Conservation (phyloP, 1,284 basidiomycete genomes). For the Cryptococcus floricola region DNA sequence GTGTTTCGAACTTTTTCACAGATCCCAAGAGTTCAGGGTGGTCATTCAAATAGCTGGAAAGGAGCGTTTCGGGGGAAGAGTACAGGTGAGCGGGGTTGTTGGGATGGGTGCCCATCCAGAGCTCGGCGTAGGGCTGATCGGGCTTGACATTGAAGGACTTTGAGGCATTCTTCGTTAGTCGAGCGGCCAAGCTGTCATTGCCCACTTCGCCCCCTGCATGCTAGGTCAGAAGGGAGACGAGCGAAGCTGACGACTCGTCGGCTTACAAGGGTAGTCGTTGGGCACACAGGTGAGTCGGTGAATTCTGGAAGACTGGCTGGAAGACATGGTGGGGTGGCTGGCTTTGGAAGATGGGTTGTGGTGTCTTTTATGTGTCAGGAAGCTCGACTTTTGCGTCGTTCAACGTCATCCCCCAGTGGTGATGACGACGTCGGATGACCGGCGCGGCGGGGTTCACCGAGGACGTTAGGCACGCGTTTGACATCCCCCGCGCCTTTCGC, state of each 20-base stretch:
- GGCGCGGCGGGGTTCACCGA: too few species aligned
- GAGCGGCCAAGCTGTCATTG: constrained; percentile 24
- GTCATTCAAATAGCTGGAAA: constrained; percentile 19
- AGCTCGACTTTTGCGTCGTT: too few species aligned
- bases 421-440: too few species aligned
- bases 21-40: constrained; percentile 23
- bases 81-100: constrained; percentile 31
- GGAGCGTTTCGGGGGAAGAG: constrained; percentile 7
- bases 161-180: constrained; percentile 24
- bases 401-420: too few species aligned
- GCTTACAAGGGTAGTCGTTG: not conserved
- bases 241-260: not conserved
- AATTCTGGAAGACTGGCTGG: not conserved
- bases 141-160: constrained; percentile 22
- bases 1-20: constrained; percentile 21
- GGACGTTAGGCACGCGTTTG: too few species aligned
- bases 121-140: constrained; percentile 32
- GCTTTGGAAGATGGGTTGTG: too few species aligned
- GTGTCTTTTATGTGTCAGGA: too few species aligned
- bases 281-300: not conserved
- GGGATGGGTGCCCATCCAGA: constrained; percentile 41
- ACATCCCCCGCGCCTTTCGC: too few species aligned
- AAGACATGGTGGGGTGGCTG: not conserved
- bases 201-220: constrained; percentile 33
- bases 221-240: not conserved